Evolutionary conservation across 352 stramenopile genomes (phyloP), one percentile per base, ranked within the genome.

Genomic region (Phytophthora hibernalis): DNA sequence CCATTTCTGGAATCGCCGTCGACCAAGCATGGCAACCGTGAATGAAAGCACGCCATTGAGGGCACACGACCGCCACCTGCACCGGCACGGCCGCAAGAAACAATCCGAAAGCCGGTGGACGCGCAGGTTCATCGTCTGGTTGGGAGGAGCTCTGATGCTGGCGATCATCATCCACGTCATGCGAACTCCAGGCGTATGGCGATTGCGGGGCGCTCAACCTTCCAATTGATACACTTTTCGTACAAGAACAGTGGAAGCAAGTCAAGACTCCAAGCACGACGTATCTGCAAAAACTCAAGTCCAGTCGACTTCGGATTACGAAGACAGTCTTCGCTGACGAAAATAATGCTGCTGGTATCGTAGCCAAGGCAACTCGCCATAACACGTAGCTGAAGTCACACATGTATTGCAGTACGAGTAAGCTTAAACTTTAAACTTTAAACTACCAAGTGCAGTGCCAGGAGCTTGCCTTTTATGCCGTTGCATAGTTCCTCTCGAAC

Each of bases 1-100:
- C 44, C 65, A 37, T 79, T 79, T 59, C 26, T 73, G 57, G 96
- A 97, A 62, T 30, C 28, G 15, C 35, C 52, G 44, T 21, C 15
- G 4, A 20, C 15, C 15, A 64, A 26, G 30, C n/a, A 74, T 70
- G 65, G 2, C 15, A 3, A 12, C 28, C 2, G 26, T 61, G 50
- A 59, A 57, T 42, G 60, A 74, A 20, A 57, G 28, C 47, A 70
- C 65, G n/a, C 59, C 65, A 12, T 35, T 70, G 49, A 54, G 51
- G 26, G 3, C 47, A 11, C 65, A 74, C 33, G 59, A 74, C 21
- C 59, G 65, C 1, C 65, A 70, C 9, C 30, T 74, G 38, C 37
- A 74, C 35, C 47, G 7, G 26, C 22, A 65, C 48, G 58, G 62
- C 49, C 60, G 48, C 16, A 65, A 58, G 28, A 61, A 59, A 21